Evolutionary conservation across 257 asterid genomes (phyloP), one percentile per base, ranked within the genome.

Genomic region (Petunia axillaris): DNA sequence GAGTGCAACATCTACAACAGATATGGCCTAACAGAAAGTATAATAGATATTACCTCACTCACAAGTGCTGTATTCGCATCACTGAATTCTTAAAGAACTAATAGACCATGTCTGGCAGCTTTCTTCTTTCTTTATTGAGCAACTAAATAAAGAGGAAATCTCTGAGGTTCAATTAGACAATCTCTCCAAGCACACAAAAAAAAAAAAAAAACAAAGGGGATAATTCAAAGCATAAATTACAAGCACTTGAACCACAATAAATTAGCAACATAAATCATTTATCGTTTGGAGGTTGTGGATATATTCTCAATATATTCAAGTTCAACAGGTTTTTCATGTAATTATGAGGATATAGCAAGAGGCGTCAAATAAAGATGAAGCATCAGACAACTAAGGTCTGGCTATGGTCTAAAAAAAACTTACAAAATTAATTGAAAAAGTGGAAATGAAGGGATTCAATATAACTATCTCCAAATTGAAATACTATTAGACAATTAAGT

Each of bases 11-110:
- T 25, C 25, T 25, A 25, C 78, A 35, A 73, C 44, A 50, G 62
- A 73, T 50, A 71, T 35, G 36, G 62, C 11, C 78, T 50, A 5
- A 62, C 62, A 73, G 78, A 50, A 50, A 50, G 25, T 71, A 71
- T 46, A 35, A 71, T 25, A 10, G 58, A 8, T 40, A 44, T 15
- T 64, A 94, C 98, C 98, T 94, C 98, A 90, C 97, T 92, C 83
- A 97, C 98, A 84, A 94, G 98, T 78, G 98, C 98, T 46, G 98
- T 94, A 79, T 92, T 92, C 54, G 92, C 98, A 84, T 94, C 98
- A 87, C 98, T 94, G 85, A 94, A 94, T 84, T 94, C 98, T 82
- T 25, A 25, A 25, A 25, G 25, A 25, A 25, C 25, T 25, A 25
- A 25, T 25, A 25, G 25, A 25, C 25, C 25, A 25, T 25, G 25